phyloP scores from a whole-genome alignment of 179 eudicot species.

The Silene coronaria region DNA sequence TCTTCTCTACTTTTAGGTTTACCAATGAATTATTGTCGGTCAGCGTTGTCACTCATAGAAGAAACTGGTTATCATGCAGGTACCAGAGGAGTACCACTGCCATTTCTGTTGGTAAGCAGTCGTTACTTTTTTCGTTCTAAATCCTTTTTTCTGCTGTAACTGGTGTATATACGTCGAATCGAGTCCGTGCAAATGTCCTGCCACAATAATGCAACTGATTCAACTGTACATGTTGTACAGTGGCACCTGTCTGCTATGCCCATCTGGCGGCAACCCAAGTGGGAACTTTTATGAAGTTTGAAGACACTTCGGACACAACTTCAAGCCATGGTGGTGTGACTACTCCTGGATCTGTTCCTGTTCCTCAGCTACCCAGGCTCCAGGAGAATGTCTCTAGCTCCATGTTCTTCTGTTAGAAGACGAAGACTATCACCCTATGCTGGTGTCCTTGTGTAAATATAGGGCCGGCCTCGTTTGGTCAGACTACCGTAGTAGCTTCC shows the following conservation, averaged over 20 bases:
- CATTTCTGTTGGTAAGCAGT: conserved; percentile 45
- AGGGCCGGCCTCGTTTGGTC: background rate
- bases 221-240: conserved; percentile 19
- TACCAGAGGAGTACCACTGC: conserved; percentile 66
- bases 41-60: background rate
- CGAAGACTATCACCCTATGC: too few relatives aligned
- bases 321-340: conserved; percentile 40
- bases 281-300: conserved; percentile 40
- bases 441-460: conserved; percentile 6
- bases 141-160: too few relatives aligned
- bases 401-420: conserved; percentile 50
- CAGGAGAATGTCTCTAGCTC: conserved; percentile 34
- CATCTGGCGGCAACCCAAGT: conserved; percentile 53
- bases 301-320: conserved; percentile 37
- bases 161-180: too few relatives aligned
- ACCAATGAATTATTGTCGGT: background rate
- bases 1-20: background rate
- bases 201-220: background rate
- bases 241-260: conserved; percentile 52
- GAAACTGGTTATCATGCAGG: conserved; percentile 26
- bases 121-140: background rate
- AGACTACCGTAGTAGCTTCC: background rate
- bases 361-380: conserved; percentile 46
- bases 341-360: conserved; percentile 25
- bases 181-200: too few relatives aligned